Evolutionary conservation across 495 filamentous ascomycete species (phyloP).

Genomic region (Xylaria curta): DNA sequence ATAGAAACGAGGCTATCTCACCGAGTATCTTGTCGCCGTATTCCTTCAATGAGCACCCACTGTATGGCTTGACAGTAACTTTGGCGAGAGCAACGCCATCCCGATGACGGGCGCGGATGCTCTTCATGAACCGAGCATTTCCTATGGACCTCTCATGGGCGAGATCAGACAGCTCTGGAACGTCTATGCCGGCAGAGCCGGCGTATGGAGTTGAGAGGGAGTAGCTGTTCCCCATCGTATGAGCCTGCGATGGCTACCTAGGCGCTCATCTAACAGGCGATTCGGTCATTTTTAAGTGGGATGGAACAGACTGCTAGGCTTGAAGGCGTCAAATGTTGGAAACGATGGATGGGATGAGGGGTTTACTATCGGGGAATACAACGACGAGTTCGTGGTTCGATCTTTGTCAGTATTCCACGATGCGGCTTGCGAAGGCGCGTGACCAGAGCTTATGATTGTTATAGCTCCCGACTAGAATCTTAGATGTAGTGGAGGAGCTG

Average conservation of each 20-base stretch:
- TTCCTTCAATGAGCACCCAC: slow-evolving; percentile 72
- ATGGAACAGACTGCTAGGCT: not conserved
- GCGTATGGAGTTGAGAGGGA: slow-evolving; percentile 88
- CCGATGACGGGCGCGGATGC: slow-evolving; percentile 84
- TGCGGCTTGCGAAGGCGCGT: slow-evolving; percentile 14
- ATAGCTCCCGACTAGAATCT: not conserved
- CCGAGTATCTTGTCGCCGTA: slow-evolving; percentile 77
- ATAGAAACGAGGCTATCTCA: slow-evolving; percentile 49
- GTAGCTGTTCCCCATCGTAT: slow-evolving; percentile 93
- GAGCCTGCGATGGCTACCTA: slow-evolving; percentile 38
- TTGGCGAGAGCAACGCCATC: slow-evolving; percentile 93
- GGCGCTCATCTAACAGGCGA: slow-evolving; percentile 14
- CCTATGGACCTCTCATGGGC: slow-evolving; percentile 93
- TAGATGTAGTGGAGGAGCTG: not conserved
- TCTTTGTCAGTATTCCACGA: not conserved
- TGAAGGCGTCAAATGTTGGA: not conserved
- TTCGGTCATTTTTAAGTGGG: slow-evolving; percentile 21
- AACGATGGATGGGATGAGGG: not conserved
- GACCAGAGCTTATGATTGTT: not conserved
- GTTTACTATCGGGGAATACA: not conserved
- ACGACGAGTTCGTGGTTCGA: not conserved
- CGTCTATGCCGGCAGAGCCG: slow-evolving; percentile 90
- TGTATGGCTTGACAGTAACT: slow-evolving; percentile 88
- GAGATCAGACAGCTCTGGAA: slow-evolving; percentile 87
- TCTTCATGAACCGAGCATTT: slow-evolving; percentile 96